Conservation (phyloP, 73 alveolate species). For the Stentor coeruleus region DNA sequence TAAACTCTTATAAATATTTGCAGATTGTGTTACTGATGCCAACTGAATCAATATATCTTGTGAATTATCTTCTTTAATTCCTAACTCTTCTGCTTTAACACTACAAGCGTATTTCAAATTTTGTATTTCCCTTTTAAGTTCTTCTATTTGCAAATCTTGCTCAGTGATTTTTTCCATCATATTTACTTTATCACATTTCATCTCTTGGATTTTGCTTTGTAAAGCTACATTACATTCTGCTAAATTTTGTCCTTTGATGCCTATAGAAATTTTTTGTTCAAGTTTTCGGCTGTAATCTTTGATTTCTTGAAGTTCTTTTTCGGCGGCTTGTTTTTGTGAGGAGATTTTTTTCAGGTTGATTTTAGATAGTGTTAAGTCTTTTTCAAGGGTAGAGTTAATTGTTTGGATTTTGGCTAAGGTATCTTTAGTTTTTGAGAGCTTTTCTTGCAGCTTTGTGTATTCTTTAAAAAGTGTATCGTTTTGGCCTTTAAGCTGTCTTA, state of each 20-base stretch:
- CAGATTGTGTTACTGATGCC: not conserved
- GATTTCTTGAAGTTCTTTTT: conserved; percentile 4
- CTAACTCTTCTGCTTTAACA: not conserved
- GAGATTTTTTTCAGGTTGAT: not conserved
- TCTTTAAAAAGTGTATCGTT: not conserved
- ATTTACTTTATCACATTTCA: not conserved
- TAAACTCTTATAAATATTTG: not conserved
- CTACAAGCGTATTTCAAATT: not conserved
- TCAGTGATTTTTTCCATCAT: not conserved
- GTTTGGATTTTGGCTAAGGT: conserved; percentile 4
- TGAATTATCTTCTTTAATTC: not conserved
- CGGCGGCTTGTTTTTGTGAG: not conserved
- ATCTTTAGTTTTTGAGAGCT: not conserved
- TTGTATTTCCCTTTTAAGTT: not conserved
- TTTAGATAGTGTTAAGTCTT: not conserved
- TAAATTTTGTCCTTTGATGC: conserved; percentile 6
- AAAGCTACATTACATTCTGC: not conserved
- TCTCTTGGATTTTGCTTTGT: not conserved
- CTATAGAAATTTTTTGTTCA: not conserved
- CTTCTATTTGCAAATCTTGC: not conserved
- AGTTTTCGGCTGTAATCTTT: conserved; percentile 18
- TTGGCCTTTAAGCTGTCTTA: not conserved
- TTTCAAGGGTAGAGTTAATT: not conserved
- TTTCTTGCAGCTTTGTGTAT: not conserved
- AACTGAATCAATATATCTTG: not conserved